These are phyloP conservation scores for Vanilla planifolia DNA, from an alignment of 106 monocot genomes.

Conservation along the genomic window DNA sequence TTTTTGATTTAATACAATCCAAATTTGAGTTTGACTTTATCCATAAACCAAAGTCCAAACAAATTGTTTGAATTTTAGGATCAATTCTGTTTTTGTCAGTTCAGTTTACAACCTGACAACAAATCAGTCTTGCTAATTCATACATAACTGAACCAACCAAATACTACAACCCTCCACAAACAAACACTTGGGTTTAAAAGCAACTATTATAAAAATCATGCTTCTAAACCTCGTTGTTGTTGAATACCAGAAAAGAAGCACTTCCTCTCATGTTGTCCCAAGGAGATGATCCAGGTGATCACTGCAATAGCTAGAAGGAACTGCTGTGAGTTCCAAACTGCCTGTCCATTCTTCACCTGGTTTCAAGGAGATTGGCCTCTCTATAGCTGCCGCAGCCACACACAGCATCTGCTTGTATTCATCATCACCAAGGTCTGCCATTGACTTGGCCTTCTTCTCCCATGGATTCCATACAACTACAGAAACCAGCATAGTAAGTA, in stretches of 20 bases:
- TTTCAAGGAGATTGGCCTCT: constrained; percentile 61
- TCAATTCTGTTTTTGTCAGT: too few relatives aligned
- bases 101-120: too few relatives aligned
- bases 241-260: neutral
- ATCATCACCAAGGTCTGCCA: constrained; percentile 77
- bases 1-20: too few relatives aligned
- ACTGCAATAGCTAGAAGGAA: constrained; percentile 67
- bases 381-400: constrained; percentile 65
- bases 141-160: too few relatives aligned
- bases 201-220: neutral
- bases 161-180: too few relatives aligned
- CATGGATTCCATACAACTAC: constrained; percentile 96
- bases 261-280: constrained; percentile 8
- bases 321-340: constrained; percentile 55
- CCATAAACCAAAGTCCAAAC: too few relatives aligned
- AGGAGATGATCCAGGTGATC: constrained; percentile 45
- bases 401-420: constrained; percentile 96
- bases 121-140: too few relatives aligned
- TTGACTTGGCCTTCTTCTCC: constrained; percentile 85
- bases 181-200: neutral
- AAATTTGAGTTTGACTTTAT: too few relatives aligned
- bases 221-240: constrained; percentile 4
- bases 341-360: constrained; percentile 91
- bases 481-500: neutral
- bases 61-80: too few relatives aligned